Base-by-base conservation (phyloP, 192 early-diverging fungal genomes). In the Umbelopsis sp. region DNA sequence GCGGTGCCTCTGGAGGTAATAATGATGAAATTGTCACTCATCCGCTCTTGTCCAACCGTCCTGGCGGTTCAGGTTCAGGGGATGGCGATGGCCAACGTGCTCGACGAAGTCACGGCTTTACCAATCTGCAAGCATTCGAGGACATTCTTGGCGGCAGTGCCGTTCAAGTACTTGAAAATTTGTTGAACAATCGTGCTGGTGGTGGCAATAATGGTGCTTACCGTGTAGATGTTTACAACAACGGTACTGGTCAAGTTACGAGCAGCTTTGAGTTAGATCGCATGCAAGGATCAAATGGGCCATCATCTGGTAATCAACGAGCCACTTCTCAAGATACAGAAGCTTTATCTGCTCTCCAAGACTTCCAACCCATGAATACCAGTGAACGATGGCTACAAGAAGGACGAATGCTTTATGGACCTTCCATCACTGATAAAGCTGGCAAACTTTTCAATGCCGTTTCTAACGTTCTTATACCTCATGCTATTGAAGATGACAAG, bases 371-470 rank as follows among this genome's bases (percentile, higher is more conserved):
- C 2, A 76, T 87, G 73, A 85, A 86, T 18, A 93, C 91, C 2
- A 72, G 81, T 8, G 91, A 95, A 76, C 84, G 96, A 5, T 97
- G 94, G 94, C 81, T 85, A 33, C 93, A 98, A 76, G 96, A 96
- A 78, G 90, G 88, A 23, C 84, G 87, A 7, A 86, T 96, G 85
- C 81, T 94, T 82, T 93, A 89, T 76, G 92, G 94, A 22, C 70
- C 71, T 22, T 50, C 79, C 9, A 84, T 86, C 1, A 74, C 78
- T n/a, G 87, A 89, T 18, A 91, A 85, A 68, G 87, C 90, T 1
- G 48, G 82, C 2, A 76, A 86, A 27, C 79, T 93, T 18, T 73
- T 80, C 20, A 88, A 91, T 68, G 81, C 84, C 33, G 67, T 95
- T 18, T 67, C 94, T 6, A 91, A 96, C 58, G 75, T 68, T 12